Percentiles rank a stretch among this genome's conserved stretches.
phyloP scores from a whole-genome alignment of 768 basidiomycete species.

The Hygrophoropsis aurantiaca region DNA sequence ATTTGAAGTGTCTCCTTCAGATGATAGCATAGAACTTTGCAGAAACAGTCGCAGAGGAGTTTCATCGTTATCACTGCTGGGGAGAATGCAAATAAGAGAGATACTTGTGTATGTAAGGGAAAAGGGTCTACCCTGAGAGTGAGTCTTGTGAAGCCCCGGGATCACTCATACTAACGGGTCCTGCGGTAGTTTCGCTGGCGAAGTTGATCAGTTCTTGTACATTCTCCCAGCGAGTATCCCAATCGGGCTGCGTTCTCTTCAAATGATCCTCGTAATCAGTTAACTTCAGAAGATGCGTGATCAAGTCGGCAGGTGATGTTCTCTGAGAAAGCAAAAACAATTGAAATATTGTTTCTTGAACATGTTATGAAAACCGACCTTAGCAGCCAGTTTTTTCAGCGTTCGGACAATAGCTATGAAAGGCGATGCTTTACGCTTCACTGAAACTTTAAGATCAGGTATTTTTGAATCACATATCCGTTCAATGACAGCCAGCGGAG shows the following conservation, averaged over 20 bases:
- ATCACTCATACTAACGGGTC: constrained; percentile 5
- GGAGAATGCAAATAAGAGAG: background rate
- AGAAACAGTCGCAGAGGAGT: constrained; percentile 72
- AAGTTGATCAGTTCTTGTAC: constrained; percentile 83
- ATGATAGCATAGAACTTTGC: constrained; percentile 80
- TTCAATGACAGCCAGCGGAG: constrained; percentile 61
- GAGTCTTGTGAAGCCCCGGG: no score
- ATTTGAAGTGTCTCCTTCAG: constrained; percentile 67
- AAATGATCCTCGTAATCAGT: constrained; percentile 70
- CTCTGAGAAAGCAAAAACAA: constrained; percentile 40
- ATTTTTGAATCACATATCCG: constrained; percentile 59
- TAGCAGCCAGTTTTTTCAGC: constrained; percentile 51
- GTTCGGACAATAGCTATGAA: constrained; percentile 60
- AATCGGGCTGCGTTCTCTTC: constrained; percentile 69
- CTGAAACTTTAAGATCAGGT: constrained; percentile 64
- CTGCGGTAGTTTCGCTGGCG: constrained; percentile 54
- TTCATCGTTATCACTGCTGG: no score
- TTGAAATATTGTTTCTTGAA: background rate
- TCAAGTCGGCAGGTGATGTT: constrained; percentile 58
- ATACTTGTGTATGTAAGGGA: no score
- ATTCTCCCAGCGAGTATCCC: constrained; percentile 81
- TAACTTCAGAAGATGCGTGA: constrained; percentile 54
- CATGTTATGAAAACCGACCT: constrained; percentile 37
- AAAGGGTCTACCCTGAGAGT: no score
- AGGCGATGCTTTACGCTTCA: constrained; percentile 58